Evolutionary conservation across 2,329 filamentous ascomycete species (phyloP), one percentile per base, ranked within the genome.

Genomic region (Colletotrichum sp.): DNA sequence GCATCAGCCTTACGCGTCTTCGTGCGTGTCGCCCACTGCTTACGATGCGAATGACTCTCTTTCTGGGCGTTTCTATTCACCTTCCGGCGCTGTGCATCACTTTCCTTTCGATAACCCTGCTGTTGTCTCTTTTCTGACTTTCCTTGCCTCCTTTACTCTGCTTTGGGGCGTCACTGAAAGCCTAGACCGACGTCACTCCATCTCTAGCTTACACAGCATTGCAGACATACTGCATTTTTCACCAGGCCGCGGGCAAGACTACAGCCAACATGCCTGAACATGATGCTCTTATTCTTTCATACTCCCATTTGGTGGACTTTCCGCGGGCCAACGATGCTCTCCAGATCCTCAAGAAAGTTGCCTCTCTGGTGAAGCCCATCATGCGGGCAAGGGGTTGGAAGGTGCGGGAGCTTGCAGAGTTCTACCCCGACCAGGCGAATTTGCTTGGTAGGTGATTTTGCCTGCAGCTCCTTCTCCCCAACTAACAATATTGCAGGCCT

Each of bases 321-420:
- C 84, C 86, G 2, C 85, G 87, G 4, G 85, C 87, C 24, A 79
- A 81, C 18, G 88, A 90, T 72, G 89, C 89, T 16, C 80, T 90
- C 21, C 84, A 90, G 43, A 91, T 90, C 71, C 88, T 98, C 29
- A 93, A 92, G 79, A 96, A 94, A 83, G 89, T 97, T 54, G 95
- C 95, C 4, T 98, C 95, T 31, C 84, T 97, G 71, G 96, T 98
- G 75, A 98, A 98, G 82, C 96, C 96, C 21, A 94, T 98, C 76
- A 98, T 98, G 96, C 90, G 95, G 76, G 95, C 95, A 62, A 91
- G 94, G 57, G 89, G 89, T 69, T 98, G 95, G 94, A 93, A 87
- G 75, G 94, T 98, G 38, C 88, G 90, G 33, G 90, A 94, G 62
- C 88, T 98, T 18, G 91, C 92, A 63, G 96, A 98, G 82, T 98